Evolutionary conservation across 148 eudicot species (phyloP).

Genomic region (Fagopyrum homotropicum): DNA sequence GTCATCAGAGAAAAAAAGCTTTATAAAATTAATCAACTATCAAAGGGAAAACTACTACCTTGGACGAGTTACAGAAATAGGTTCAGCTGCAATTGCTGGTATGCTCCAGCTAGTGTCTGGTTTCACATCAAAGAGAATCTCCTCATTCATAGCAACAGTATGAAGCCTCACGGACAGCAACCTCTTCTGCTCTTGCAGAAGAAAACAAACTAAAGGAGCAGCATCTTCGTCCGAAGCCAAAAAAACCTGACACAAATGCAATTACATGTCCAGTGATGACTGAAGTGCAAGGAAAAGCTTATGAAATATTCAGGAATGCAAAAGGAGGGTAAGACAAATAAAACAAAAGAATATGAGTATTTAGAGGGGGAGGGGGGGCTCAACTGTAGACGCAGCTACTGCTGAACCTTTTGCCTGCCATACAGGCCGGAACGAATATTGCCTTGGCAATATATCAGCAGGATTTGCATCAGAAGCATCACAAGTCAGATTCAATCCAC

Average conservation of each 20-base stretch:
- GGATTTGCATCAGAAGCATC: conserved; percentile 33
- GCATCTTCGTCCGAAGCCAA: conserved; percentile 76
- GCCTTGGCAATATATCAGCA: conserved; percentile 41
- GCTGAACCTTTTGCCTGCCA: conserved; percentile 90
- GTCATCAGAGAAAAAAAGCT: conserved; percentile 11
- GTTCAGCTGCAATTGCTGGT: conserved; percentile 87
- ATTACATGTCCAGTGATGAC: background rate
- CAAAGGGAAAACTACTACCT: conserved; percentile 33
- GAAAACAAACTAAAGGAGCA: conserved; percentile 72
- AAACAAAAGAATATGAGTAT: background rate
- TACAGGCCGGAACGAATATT: conserved; percentile 65
- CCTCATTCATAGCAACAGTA: conserved; percentile 51
- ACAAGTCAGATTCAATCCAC: conserved; percentile 26
- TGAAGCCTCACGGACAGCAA: conserved; percentile 67
- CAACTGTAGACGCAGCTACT: conserved; percentile 80
- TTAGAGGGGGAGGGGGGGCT: conserved; percentile 15
- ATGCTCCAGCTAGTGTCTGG: conserved; percentile 92
- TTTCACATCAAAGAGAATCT: conserved; percentile 60
- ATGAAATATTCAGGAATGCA: background rate
- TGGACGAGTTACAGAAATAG: conserved; percentile 76
- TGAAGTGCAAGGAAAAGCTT: background rate
- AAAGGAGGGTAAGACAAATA: background rate
- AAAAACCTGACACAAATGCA: conserved; percentile 54
- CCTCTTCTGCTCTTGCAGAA: conserved; percentile 85
- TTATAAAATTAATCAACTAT: background rate